These are phyloP conservation scores for Syncephalastrum monosporum DNA, from an alignment of 371 early-diverging fungal genomes.

Conservation along the genomic window DNA sequence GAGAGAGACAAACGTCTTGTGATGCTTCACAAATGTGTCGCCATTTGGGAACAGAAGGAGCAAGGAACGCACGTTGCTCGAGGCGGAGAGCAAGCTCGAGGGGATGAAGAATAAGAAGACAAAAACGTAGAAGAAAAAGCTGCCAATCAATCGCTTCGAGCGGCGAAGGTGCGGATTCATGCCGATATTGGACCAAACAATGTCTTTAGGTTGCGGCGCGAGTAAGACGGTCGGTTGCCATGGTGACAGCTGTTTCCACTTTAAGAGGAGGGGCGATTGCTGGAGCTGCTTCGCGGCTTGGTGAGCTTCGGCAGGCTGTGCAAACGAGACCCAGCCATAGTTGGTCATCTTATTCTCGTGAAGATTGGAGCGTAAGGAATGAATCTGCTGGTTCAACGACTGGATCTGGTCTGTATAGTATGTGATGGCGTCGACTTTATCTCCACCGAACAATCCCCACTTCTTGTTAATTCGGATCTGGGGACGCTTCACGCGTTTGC, in stretches of 20 bases:
- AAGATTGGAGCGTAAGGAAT: conserved; percentile 47
- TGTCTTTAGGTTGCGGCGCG: conserved; percentile 76
- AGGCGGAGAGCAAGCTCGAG: conserved; percentile 58
- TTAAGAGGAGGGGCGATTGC: conserved; percentile 10
- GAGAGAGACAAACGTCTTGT: conserved; percentile 54
- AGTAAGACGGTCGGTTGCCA: conserved; percentile 32
- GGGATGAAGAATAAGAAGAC: conserved; percentile 72
- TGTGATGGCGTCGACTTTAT: conserved; percentile 77
- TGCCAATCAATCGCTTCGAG: conserved; percentile 56
- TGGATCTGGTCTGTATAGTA: conserved; percentile 67
- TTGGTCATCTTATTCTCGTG: conserved; percentile 56
- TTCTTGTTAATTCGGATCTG: conserved; percentile 27
- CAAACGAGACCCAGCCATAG: conserved; percentile 77
- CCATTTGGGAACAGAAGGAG: conserved; percentile 52
- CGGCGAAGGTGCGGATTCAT: conserved; percentile 56
- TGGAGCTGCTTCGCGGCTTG: conserved; percentile 44
- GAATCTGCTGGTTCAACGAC: conserved; percentile 63
- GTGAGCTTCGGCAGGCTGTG: conserved; percentile 63
- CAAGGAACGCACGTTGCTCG: conserved; percentile 59
- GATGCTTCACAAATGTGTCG: conserved; percentile 43
- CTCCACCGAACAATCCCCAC: conserved; percentile 51
- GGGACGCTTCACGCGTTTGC: conserved; percentile 43
- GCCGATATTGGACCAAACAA: conserved; percentile 78
- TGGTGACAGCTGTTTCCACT: neutral
- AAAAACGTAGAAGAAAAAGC: conserved; percentile 55